A percentile compares a stretch with the other conserved stretches of the same genome.
phyloP scores from a whole-genome alignment of 139 green algal species.

The Picochlorum costavermella region DNA sequence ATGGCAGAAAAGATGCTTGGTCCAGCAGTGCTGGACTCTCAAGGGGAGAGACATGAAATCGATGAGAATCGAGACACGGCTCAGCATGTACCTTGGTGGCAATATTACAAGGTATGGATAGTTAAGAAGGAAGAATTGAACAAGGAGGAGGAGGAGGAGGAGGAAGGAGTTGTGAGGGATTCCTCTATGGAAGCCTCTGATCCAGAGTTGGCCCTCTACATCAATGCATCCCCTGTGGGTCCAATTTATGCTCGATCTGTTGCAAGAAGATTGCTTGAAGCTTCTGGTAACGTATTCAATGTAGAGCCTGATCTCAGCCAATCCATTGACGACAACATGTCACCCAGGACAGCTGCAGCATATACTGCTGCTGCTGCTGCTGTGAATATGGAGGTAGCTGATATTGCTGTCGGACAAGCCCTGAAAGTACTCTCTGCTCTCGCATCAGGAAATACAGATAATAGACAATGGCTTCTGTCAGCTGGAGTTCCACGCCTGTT shows the following conservation, averaged over 20 bases:
- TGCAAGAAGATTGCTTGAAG: conserved; percentile 38
- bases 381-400: conserved; percentile 25
- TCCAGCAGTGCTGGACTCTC: conserved; percentile 7
- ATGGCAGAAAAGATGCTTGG: background rate
- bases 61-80: too few relatives aligned
- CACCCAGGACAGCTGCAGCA: conserved; percentile 28
- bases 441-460: conserved; percentile 36
- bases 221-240: conserved; percentile 40
- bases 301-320: conserved; percentile 30
- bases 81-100: too few relatives aligned
- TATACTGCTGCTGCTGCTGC: conserved; percentile 12
- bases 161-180: background rate
- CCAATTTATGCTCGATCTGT: conserved; percentile 37
- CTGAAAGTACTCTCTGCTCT: conserved; percentile 52
- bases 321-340: conserved; percentile 26
- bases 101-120: too few relatives aligned
- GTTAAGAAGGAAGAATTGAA: too few relatives aligned
- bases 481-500: conserved; percentile 56
- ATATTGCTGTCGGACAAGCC: conserved; percentile 20
- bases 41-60: conserved; percentile 5
- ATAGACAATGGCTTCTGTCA: conserved; percentile 50
- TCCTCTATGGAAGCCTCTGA: conserved; percentile 13
- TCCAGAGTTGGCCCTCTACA: conserved; percentile 24
- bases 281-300: conserved; percentile 16
- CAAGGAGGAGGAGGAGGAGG: background rate